Conservation (phyloP, 768 basidiomycete species). For the Dioszegia crocea region DNA sequence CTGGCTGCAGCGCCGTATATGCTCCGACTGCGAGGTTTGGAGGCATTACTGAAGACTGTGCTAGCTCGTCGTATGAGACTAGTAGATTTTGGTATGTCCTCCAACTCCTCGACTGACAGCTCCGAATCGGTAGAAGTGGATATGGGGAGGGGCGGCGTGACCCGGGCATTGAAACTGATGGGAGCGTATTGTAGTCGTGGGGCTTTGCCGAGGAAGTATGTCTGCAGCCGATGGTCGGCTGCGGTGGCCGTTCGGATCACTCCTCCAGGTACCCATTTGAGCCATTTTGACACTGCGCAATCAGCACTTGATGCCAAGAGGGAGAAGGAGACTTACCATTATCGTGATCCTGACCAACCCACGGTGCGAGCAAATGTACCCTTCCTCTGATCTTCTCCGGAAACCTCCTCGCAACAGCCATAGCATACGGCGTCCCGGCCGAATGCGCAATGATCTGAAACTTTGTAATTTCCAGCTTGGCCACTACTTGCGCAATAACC, state of each 20-base stretch:
- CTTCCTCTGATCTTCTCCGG: slow-evolving; percentile 74
- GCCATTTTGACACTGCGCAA: slow-evolving; percentile 76
- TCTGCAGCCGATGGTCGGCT: slow-evolving; percentile 94
- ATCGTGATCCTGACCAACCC: slow-evolving; percentile 83
- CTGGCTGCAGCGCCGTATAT: slow-evolving; percentile 1
- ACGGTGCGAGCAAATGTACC: slow-evolving; percentile 84
- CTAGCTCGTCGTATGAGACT: neutral
- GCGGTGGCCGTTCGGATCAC: slow-evolving; percentile 92
- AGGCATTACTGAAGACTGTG: neutral
- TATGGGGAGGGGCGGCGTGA: neutral
- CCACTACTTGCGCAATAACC: slow-evolving; percentile 85
- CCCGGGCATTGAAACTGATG: slow-evolving; percentile 60
- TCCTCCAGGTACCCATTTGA: slow-evolving; percentile 91
- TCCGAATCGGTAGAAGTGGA: neutral
- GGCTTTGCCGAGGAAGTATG: slow-evolving; percentile 95
- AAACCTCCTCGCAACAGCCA: slow-evolving; percentile 75
- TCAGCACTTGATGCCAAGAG: slow-evolving; percentile 11
- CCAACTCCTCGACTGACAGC: neutral
- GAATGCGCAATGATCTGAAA: slow-evolving; percentile 93
- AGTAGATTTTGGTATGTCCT: neutral
- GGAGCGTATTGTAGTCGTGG: slow-evolving; percentile 73
- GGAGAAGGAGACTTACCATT: slow-evolving; percentile 61
- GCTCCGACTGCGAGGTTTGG: slow-evolving; percentile 1
- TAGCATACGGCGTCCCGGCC: slow-evolving; percentile 89
- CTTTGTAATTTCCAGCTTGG: slow-evolving; percentile 67